Conservation (phyloP, 345 rosid species). For the Eucalyptus cloeziana region DNA sequence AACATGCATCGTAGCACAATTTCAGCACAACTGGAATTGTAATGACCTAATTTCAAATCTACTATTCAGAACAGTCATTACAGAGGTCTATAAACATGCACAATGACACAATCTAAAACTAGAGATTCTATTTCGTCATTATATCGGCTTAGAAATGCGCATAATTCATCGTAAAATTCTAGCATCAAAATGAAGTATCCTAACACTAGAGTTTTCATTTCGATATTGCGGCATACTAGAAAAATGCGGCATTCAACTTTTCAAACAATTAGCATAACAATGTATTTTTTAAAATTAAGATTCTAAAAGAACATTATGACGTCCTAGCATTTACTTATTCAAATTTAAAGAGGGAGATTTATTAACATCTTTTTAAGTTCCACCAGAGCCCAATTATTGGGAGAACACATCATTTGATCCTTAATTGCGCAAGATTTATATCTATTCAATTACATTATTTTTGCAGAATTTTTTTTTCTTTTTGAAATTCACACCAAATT, state of each 20-base stretch:
- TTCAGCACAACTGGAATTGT: neutral
- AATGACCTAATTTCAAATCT: neutral
- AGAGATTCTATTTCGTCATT: neutral
- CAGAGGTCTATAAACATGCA: neutral
- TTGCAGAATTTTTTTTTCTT: neutral
- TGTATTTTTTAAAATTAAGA: neutral
- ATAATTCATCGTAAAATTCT: neutral
- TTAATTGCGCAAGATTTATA: neutral
- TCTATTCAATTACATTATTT: neutral
- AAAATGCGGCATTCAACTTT: neutral
- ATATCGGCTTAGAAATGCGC: neutral
- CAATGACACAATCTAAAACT: neutral
- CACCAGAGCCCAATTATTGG: neutral
- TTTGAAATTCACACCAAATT: neutral
- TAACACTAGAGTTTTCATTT: neutral
- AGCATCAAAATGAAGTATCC: neutral
- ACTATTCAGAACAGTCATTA: neutral
- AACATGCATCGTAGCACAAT: neutral
- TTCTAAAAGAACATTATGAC: neutral
- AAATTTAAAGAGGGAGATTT: neutral
- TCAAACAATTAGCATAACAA: neutral
- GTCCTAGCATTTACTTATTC: neutral
- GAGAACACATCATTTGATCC: neutral
- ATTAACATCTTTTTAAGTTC: neutral
- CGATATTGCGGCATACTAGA: neutral